Conservation (phyloP, 179 eudicot genomes). For the Beta macrorhiza region DNA sequence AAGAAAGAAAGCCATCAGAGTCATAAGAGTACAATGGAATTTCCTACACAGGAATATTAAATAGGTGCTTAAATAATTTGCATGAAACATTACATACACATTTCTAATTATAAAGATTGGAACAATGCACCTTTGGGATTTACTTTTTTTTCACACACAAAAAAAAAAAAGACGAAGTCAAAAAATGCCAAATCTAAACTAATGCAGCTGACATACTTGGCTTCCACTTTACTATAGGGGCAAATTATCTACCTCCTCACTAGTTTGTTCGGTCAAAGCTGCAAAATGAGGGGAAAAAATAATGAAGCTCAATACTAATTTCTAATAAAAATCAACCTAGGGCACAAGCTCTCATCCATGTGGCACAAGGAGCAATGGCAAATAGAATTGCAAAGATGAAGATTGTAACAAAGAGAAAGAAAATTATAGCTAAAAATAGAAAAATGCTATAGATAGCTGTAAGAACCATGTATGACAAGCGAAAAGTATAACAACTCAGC, state of each 20-base stretch:
- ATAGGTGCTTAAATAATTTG: not conserved
- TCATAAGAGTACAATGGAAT: not conserved
- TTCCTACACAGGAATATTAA: not conserved
- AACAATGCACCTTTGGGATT: not conserved
- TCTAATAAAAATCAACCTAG: not conserved
- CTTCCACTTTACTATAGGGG: not conserved
- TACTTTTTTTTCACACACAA: not conserved
- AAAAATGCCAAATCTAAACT: not conserved
- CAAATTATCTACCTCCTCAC: no score
- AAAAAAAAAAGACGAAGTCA: not conserved
- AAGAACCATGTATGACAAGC: no score
- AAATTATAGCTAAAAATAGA: not conserved
- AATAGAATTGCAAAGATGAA: not conserved
- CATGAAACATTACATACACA: not conserved
- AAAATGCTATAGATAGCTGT: no score
- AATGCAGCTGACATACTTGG: conserved; percentile 4
- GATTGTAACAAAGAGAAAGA: not conserved
- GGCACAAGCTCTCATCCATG: not conserved
- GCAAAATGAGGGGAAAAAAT: not conserved
- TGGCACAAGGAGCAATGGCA: not conserved
- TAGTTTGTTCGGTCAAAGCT: no score
- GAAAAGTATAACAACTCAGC: no score
- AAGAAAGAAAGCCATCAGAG: not conserved
- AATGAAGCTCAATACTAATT: not conserved
- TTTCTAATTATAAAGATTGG: not conserved